Evolutionary conservation across 2,329 filamentous ascomycete genomes (phyloP), one percentile per base, ranked within the genome.

Genomic region (Diaporthe ilicicola): DNA sequence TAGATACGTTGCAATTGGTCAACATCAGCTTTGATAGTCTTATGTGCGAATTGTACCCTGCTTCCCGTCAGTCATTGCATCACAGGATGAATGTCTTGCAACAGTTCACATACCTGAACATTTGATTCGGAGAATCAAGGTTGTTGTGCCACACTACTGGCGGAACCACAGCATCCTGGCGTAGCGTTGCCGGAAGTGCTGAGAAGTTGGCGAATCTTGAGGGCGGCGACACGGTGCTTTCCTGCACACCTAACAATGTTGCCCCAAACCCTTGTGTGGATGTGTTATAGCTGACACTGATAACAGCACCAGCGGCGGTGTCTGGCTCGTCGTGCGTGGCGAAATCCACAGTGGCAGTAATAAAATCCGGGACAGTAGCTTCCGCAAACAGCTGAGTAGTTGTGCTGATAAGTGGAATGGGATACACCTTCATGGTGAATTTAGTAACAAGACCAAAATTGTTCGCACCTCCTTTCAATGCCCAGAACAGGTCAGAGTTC

Each of bases 1-100:
- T 79, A 82, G 1, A 84, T 80, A 1, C 74, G 70, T 53, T 73
- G 71, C 0, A 84, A 72, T 8, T 76, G 76, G 1, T 77, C 72
- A 0, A 77, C 73, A 71, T 83, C 78, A 0, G 82, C 79, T n/a
- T 76, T 76, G 67, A 83, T 81, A 0, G 80, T 79, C 4, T 81
- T 77, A 59, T 80, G 78, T 1, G 75, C 78, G 53, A 83, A 83
- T 73, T 79, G 76, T 10, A 81, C 76, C 8, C 79, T 81, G 46
- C 1, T 22, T 80, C 13, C 39, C 6, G 3, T 42, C 39, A 42
- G 39, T 42, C 39, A 42, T 42, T 42, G 15, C 13, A 42, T 13
- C 6, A 42, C 15, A 42, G 15, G n/a, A n/a, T 42, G 39, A 42
- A 42, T 10, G 39, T 10, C 10, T 3, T 42, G 39, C 6, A 10